Base-by-base conservation (phyloP, 441 rosid species). In the Brassica balearica region DNA sequence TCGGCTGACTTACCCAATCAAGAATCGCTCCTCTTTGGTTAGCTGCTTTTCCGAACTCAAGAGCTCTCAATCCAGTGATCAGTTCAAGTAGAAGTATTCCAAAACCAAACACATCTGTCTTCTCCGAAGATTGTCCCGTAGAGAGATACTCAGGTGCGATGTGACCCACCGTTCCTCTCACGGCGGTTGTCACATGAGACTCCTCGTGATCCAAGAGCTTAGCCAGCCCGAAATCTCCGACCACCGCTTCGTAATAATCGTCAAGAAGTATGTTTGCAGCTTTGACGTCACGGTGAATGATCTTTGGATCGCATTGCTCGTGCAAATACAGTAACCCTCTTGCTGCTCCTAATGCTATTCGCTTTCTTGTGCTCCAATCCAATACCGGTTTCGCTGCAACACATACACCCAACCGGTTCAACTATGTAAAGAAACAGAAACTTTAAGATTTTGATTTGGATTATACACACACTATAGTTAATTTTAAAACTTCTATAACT, bases 221-320 rank as follows among this genome's bases (percentile, higher is more conserved):
- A 32, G 99, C 97, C 80, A 95, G 77, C 8, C 99, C 96, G 43
- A 95, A 93, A 87, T 95, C 98, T 74, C 98, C 97, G 0, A 93
- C 98, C 27, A 95, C 94, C 1, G 88, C 99, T 81, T 93, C 95
- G 62, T 69, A 88, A 75, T 83, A 85, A 77, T 95, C 98, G 67
- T 95, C 99, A 1, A 93, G 94, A 84, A 93, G 83, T 79, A 95
- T 89, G 77, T 93, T 95, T 3, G 98, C 99, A 64, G 99, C 99
- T 83, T 95, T 95, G 43, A 93, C 98, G 73, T 93, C 98, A 70
- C 94, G 83, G 65, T 89, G 97, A 84, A 93, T 91, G 68, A 92
- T 91, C 87, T 92, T 89, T 14, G 97, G 97, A 60, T 92, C 96
- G 15, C 97, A 91, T 23, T 92, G 96, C 65, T 93, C 94, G 41